Percentiles rank a stretch among this genome's conserved stretches.
Evolutionary conservation across 257 asterid genomes (phyloP).

Genomic region (Gentiana macrophylla): DNA sequence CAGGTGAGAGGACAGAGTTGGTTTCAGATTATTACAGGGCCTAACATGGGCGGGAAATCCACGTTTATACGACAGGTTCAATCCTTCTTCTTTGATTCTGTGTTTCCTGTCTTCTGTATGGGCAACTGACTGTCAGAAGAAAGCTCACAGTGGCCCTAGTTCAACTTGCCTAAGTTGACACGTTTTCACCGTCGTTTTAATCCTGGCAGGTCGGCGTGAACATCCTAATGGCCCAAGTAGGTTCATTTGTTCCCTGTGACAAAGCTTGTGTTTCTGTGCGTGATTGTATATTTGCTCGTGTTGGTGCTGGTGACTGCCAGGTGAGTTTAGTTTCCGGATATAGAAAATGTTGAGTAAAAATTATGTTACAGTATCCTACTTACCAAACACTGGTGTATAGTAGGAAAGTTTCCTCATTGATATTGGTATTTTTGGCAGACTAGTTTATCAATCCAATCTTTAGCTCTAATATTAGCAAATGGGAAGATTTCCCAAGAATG

Average conservation of each 20-base stretch:
- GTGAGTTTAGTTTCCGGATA: constrained; percentile 25
- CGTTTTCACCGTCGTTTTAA: constrained; percentile 7
- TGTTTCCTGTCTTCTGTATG: background rate
- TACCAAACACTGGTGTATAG: background rate
- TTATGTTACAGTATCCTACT: background rate
- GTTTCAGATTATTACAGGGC: constrained; percentile 98
- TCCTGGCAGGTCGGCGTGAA: constrained; percentile 77
- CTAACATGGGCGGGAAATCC: constrained; percentile 99
- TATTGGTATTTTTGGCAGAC: background rate
- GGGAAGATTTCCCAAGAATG: too few relatives aligned
- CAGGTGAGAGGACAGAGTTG: constrained; percentile 86
- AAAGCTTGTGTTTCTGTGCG: constrained; percentile 80
- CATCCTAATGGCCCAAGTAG: constrained; percentile 93
- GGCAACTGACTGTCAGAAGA: background rate
- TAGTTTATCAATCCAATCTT: background rate
- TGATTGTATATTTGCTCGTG: constrained; percentile 98
- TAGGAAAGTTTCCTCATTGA: too few relatives aligned
- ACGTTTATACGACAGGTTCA: constrained; percentile 89
- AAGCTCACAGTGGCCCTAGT: background rate
- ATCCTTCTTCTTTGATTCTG: constrained; percentile 4
- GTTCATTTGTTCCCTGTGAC: constrained; percentile 87
- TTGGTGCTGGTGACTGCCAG: constrained; percentile 99
- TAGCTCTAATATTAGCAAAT: background rate
- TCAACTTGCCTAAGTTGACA: constrained; percentile 1
- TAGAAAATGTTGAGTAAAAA: constrained; percentile 1